phyloP scores from a whole-genome alignment of 805 yeast genomes.

The Lipomyces starkeyi region DNA sequence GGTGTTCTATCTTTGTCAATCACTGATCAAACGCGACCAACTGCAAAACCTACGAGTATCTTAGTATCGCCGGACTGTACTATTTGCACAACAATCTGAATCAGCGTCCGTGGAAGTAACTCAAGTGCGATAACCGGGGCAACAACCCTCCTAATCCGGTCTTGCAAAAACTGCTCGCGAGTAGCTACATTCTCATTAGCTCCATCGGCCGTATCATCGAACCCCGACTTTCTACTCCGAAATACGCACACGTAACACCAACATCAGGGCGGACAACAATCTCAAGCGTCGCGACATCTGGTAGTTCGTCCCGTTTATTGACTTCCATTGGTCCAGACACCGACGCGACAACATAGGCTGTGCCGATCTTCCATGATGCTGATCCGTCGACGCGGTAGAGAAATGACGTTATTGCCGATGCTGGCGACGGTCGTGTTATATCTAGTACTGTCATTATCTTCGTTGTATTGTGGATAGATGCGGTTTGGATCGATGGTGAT shows the following conservation, averaged over 20 bases:
- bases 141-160: conserved; percentile 66
- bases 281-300: conserved; percentile 78
- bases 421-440: neutral
- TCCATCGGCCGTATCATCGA: too few relatives aligned
- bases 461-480: neutral
- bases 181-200: conserved; percentile 48
- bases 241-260: conserved; percentile 63
- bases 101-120: conserved; percentile 77
- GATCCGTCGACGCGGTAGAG: conserved; percentile 35
- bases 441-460: neutral
- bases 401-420: conserved; percentile 17
- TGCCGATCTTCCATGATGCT: conserved; percentile 33
- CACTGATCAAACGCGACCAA: neutral
- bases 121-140: conserved; percentile 64
- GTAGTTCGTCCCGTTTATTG: conserved; percentile 79
- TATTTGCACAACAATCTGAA: conserved; percentile 72
- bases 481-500: neutral
- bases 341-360: conserved; percentile 60
- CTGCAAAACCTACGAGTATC: conserved; percentile 27
- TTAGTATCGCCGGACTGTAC: conserved; percentile 58
- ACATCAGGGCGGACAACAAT: conserved; percentile 76
- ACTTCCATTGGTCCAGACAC: conserved; percentile 93
- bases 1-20: conserved; percentile 42
- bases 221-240: neutral
- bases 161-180: conserved; percentile 78